Base-by-base conservation (phyloP, 2,329 filamentous ascomycete species). In the Blastomyces parvus region DNA sequence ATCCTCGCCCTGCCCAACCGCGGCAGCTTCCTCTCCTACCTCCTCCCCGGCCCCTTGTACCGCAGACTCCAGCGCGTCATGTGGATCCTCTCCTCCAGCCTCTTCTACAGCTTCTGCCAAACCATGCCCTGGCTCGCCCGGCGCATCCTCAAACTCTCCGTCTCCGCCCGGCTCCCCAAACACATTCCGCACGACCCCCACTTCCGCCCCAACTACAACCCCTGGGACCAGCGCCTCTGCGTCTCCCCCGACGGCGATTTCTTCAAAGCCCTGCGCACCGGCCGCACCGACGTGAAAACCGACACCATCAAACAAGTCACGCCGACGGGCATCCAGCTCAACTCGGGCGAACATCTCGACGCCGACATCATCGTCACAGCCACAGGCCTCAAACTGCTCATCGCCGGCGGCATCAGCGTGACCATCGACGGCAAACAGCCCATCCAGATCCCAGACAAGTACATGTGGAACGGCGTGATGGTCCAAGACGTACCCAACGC, bases 181-280 rank as follows among this genome's bases (percentile, higher is more conserved):
- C 74, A 77, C 22, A 74, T 86, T 44, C 80, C 84, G 2, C 73
- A 82, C 50, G 81, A 87, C 62, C 80, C 83, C 0, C 84, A 89
- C 71, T 89, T 89, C 73, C 83, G 81, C 7, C 87, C 87, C 0
- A 73, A 72, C 1, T 89, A 90, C 68, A 80, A 83, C 48, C 86
- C 86, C 0, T 87, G 89, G 81, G 82, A 91, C 62, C 90, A 95
- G 73, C 84, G 91, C 0, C 77, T 94, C 8, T 94, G 90, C 69
- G 78, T 90, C 64, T 86, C 77, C n/a, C 82, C 83, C 0, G 80
- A 85, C 62, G 82, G 81, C 25, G 84, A 86, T 69, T 85, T 85
- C 71, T 86, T 83, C 76, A 71, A 78, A 27, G 74, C 77, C 42
- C 75, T 86, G 22, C 77, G 78, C 19, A 70, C 74, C 0, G 83